Percentiles rank a stretch among this genome's conserved stretches.
These are phyloP conservation scores for Taphrina flavorubra DNA, from an alignment of 1,139 yeast species.

Conservation along the genomic window DNA sequence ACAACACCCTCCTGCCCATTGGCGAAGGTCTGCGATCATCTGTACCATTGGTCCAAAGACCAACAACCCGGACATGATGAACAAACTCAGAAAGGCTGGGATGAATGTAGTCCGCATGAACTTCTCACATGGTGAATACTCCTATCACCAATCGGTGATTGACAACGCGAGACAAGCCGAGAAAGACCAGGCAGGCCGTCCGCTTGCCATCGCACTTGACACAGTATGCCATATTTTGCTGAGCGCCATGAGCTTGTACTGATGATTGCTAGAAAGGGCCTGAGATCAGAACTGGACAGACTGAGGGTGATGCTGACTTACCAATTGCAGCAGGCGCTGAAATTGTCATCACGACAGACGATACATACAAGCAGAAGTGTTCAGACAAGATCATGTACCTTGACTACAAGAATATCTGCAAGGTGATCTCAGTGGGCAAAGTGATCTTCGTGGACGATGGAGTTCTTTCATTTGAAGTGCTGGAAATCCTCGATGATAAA, in stretches of 20 bases:
- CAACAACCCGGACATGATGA: constrained; percentile 83
- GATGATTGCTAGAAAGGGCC: constrained; percentile 72
- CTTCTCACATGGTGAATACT: constrained; percentile 97
- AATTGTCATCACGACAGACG: constrained; percentile 93
- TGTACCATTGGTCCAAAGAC: constrained; percentile 99
- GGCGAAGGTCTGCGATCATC: constrained; percentile 94
- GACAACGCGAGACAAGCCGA: constrained; percentile 96
- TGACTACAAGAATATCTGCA: constrained; percentile 95
- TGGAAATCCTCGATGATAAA: constrained; percentile 75
- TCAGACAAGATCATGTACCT: constrained; percentile 83
- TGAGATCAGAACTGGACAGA: constrained; percentile 98
- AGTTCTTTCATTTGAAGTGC: constrained; percentile 91
- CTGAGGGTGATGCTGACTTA: constrained; percentile 71
- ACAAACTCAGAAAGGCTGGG: constrained; percentile 92
- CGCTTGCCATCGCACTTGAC: constrained; percentile 96
- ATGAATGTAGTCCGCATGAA: constrained; percentile 97
- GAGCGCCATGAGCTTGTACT: background rate
- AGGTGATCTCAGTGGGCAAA: constrained; percentile 84
- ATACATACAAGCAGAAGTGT: constrained; percentile 69
- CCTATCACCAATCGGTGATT: constrained; percentile 91
- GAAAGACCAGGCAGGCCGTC: constrained; percentile 89
- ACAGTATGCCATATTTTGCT: constrained; percentile 55
- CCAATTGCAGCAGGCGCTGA: constrained; percentile 85
- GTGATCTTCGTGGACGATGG: constrained; percentile 97
- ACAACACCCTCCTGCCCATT: constrained; percentile 78